A percentile compares a stretch with the other conserved stretches of the same genome.
phyloP scores from a whole-genome alignment of 768 basidiomycete genomes.

The Serpula lacrymans region DNA sequence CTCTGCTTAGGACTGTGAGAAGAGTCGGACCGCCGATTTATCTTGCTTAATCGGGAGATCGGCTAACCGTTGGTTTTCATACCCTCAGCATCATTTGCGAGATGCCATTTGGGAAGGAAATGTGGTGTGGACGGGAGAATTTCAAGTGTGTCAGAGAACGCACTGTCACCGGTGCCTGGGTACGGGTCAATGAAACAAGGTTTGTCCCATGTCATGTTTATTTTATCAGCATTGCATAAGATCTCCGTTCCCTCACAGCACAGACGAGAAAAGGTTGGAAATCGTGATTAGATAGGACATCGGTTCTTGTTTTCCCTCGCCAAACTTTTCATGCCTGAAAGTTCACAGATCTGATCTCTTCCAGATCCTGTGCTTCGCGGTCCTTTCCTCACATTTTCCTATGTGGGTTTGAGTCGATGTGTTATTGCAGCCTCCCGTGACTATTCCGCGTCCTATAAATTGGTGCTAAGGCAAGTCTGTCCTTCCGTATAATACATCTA shows the following conservation, averaged over 20 bases:
- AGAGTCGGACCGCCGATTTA: constrained; percentile 11
- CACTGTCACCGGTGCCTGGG: constrained; percentile 21
- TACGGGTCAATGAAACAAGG: constrained; percentile 19
- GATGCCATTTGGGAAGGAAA: constrained; percentile 12
- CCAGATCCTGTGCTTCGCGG: constrained; percentile 10
- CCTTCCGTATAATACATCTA: no score
- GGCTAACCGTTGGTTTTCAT: constrained; percentile 12
- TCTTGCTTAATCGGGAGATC: constrained; percentile 11
- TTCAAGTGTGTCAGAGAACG: constrained; percentile 8
- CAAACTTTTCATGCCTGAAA: constrained; percentile 13
- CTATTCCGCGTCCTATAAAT: constrained; percentile 21
- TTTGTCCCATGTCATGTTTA: constrained; percentile 29
- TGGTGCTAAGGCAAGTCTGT: no score
- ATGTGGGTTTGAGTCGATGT: constrained; percentile 11
- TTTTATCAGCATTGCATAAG: constrained; percentile 21
- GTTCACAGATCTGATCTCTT: constrained; percentile 18
- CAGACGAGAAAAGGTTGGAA: constrained; percentile 17
- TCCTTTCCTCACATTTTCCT: constrained; percentile 14
- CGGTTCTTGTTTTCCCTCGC: constrained; percentile 15
- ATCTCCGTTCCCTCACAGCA: constrained; percentile 19
- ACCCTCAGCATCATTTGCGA: constrained; percentile 11
- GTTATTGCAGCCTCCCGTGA: constrained; percentile 14
- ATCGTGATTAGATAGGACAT: constrained; percentile 8
- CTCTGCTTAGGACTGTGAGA: constrained; percentile 16
- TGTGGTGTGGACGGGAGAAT: no score